Evolutionary conservation across 306 rosid species (phyloP).

Genomic region (Delonix regia): DNA sequence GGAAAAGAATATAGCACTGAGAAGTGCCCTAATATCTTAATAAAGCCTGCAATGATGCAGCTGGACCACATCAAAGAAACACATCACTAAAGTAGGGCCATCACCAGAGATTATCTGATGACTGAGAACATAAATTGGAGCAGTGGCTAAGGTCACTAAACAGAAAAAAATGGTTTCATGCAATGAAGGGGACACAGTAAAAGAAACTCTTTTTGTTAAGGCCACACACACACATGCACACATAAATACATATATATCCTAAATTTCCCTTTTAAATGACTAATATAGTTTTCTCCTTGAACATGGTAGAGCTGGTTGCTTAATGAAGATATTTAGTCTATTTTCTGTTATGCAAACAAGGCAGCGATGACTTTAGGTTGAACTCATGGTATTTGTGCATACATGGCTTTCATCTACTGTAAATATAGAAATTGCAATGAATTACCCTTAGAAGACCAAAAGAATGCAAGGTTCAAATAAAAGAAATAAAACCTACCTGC

Average conservation of each 20-base stretch:
- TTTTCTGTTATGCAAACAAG: constrained; percentile 17
- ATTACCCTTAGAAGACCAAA: constrained; percentile 19
- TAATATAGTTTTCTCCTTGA: constrained; percentile 14
- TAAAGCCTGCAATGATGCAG: constrained; percentile 1
- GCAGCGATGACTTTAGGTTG: constrained; percentile 13
- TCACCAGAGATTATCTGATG: constrained; percentile 3
- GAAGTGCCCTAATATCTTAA: neutral
- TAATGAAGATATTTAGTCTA: neutral
- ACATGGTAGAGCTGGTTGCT: constrained; percentile 8
- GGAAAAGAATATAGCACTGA: constrained; percentile 7
- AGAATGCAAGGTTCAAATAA: neutral
- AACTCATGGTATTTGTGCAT: constrained; percentile 11
- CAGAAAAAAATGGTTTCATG: neutral
- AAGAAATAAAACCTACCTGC: constrained; percentile 61
- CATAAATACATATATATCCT: no score
- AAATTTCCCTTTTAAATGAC: neutral
- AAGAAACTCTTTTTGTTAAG: neutral
- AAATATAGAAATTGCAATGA: constrained; percentile 25
- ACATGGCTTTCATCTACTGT: constrained; percentile 26
- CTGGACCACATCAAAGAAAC: constrained; percentile 12
- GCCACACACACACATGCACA: no score
- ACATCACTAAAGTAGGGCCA: constrained; percentile 9
- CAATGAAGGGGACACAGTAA: neutral
- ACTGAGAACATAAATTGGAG: constrained; percentile 8
- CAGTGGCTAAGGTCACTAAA: neutral